Base-by-base conservation (phyloP, 2,329 filamentous ascomycete genomes). In the Mollisia scopiformis region DNA sequence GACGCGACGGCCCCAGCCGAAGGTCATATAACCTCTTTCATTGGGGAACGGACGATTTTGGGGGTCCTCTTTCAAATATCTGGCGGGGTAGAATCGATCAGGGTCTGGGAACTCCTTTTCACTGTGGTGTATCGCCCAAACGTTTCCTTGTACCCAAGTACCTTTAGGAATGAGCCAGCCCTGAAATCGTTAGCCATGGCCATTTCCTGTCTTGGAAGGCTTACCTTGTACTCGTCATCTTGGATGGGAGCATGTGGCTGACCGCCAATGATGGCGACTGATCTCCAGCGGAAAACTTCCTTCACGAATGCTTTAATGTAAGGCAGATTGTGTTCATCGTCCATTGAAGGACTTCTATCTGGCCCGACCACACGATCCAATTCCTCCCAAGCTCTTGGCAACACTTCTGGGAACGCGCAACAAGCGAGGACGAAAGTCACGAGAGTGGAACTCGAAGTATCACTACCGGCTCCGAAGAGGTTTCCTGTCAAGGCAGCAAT, bases 201-300 rank as follows among this genome's bases (percentile, higher is more conserved):
- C 37, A 16, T 16, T 16, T 7, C 23, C 3, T 2, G 27, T 14
- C 2, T 25, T 6, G 27, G 16, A 33, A 0, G n/a, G 33, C 59
- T 39, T 39, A 65, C 65, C 39, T 82, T 76, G 25, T 86, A 87
- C 11, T 79, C 74, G 58, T 87, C 84, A 52, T 87, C 84, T 55
- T 79, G 72, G 2, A 81, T 76, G 11, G 82, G 77, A 43, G 75
- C 78, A 69, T 87, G 84, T 1, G 85, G 84, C 37, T 87, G 80
- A 2, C 80, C 81, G 2, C 82, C 72, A 2, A 81, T 79, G 25
- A 65, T 62, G 6, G 76, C 77, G 5, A 82, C 74, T 2, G 80
- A 80, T 33, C 74, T 74, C 76, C 77, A 80, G 7, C 81, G 75
- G 41, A 77, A 72, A 4, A 76, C 76, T 63, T 84, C 82, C 56